phyloP scores from a whole-genome alignment of 768 basidiomycete genomes.

The Calocera viscosa region DNA sequence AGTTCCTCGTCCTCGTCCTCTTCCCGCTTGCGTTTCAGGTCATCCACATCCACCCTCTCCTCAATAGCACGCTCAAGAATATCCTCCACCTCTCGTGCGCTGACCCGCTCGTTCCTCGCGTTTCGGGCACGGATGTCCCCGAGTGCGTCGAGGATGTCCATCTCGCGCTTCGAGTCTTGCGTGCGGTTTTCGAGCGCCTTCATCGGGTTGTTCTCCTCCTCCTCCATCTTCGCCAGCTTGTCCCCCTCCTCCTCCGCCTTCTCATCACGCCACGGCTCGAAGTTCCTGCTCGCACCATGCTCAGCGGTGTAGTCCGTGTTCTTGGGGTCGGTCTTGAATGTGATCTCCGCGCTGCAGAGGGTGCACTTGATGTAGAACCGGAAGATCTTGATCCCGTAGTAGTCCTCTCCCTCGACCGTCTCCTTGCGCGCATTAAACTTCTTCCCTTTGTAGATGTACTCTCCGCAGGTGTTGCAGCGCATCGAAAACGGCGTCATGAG shows the following conservation, averaged over 20 bases:
- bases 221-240: constrained; percentile 69
- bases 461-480: constrained; percentile 92
- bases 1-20: constrained; percentile 89
- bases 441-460: constrained; percentile 99
- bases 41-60: constrained; percentile 51
- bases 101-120: constrained; percentile 77
- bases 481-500: constrained; percentile 99
- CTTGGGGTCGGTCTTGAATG: constrained; percentile 99
- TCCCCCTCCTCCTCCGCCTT: constrained; percentile 69
- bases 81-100: constrained; percentile 48
- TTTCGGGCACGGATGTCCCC: constrained; percentile 84
- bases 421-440: constrained; percentile 99
- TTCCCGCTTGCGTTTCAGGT: constrained; percentile 44
- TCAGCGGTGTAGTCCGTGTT: constrained; percentile 89
- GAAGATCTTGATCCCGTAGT: constrained; percentile 96
- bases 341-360: constrained; percentile 93
- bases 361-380: constrained; percentile 91
- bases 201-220: constrained; percentile 95
- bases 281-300: constrained; percentile 94
- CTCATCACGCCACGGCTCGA: constrained; percentile 93
- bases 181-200: constrained; percentile 89
- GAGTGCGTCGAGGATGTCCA: constrained; percentile 93
- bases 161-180: constrained; percentile 85
- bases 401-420: constrained; percentile 93
- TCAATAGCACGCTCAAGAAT: constrained; percentile 49